phyloP scores from a whole-genome alignment of 176 grass and related monocot species.

The Thalia dealbata region DNA sequence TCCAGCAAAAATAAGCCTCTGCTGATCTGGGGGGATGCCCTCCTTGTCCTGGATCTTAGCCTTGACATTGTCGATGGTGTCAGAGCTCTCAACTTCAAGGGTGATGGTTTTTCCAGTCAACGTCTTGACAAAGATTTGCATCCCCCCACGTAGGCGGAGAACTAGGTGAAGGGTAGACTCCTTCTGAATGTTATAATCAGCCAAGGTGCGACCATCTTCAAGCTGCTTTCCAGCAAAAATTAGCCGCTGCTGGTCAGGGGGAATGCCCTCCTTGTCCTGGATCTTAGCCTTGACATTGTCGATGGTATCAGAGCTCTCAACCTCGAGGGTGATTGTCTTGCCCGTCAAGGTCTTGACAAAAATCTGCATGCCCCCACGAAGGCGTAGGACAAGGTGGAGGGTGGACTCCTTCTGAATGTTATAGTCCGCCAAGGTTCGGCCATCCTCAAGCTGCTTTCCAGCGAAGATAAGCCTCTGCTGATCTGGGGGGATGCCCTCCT shows the following conservation, averaged over 20 bases:
- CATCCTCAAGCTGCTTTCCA: slow-evolving; percentile 57
- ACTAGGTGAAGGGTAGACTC: slow-evolving; percentile 3
- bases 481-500: slow-evolving; percentile 61
- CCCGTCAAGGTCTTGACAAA: slow-evolving; percentile 61
- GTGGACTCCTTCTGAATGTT: slow-evolving; percentile 83
- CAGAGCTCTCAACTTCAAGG: slow-evolving; percentile 41
- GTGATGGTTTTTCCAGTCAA: slow-evolving; percentile 68
- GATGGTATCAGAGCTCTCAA: slow-evolving; percentile 36
- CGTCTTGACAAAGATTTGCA: slow-evolving; percentile 76
- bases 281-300: slow-evolving; percentile 64
- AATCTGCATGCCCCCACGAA: slow-evolving; percentile 57
- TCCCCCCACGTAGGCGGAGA: neutral
- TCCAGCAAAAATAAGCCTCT: slow-evolving; percentile 11
- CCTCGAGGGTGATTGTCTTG: slow-evolving; percentile 54
- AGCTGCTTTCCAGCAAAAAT: slow-evolving; percentile 32
- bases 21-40: slow-evolving; percentile 20
- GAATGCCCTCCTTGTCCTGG: slow-evolving; percentile 66
- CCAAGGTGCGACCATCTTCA: neutral
- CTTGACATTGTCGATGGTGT: slow-evolving; percentile 59
- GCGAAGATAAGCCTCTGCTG: slow-evolving; percentile 60
- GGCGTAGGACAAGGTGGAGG: slow-evolving; percentile 56
- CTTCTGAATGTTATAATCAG: neutral
- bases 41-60: slow-evolving; percentile 88
- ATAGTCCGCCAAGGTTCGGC: slow-evolving; percentile 42
- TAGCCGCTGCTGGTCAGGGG: slow-evolving; percentile 64